Conservation (phyloP, 2,329 filamentous ascomycete genomes). For the Macrophomina phaseolina region DNA sequence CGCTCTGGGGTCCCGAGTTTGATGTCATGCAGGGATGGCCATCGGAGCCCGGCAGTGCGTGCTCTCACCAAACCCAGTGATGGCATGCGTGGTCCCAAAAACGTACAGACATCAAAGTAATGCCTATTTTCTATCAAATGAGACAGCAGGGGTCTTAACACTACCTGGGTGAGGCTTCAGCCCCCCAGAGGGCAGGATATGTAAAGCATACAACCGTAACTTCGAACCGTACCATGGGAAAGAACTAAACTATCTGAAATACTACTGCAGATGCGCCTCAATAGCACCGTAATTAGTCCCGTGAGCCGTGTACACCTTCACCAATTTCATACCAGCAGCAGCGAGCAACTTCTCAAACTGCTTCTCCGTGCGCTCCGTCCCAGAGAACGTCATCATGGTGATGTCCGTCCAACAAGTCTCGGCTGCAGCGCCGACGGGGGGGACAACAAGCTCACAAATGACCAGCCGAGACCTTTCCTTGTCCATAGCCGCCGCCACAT, state of each 20-base stretch:
- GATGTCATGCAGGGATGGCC: too few species aligned
- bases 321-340: not conserved
- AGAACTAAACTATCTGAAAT: not conserved
- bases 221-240: not conserved
- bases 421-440: not conserved
- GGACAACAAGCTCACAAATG: not conserved
- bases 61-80: too few species aligned
- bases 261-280: not conserved
- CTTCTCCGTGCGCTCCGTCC: not conserved
- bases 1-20: too few species aligned
- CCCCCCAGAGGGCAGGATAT: too few species aligned
- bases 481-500: not conserved
- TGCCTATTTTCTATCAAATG: too few species aligned
- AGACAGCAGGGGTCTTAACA: too few species aligned
- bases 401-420: not conserved
- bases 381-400: not conserved
- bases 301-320: not conserved
- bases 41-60: too few species aligned
- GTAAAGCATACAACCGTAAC: too few species aligned
- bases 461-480: not conserved
- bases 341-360: not conserved
- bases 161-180: too few species aligned
- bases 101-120: too few species aligned
- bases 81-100: too few species aligned
- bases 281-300: slow-evolving; percentile 2